Evolutionary conservation across 495 filamentous ascomycete genomes (phyloP).

Genomic region (Trichocladium antarcticum): DNA sequence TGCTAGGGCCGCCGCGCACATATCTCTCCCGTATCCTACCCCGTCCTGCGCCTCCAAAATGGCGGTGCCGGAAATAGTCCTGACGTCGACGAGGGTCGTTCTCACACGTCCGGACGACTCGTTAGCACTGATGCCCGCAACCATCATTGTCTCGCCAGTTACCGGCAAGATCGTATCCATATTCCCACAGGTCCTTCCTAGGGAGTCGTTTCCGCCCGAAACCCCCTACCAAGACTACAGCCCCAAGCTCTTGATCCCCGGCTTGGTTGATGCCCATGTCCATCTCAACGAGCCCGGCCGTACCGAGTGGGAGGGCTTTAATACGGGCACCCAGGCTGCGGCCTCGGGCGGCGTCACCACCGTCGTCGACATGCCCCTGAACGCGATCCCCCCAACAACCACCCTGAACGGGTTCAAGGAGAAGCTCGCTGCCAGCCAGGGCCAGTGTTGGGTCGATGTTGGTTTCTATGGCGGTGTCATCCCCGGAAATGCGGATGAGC

Average conservation of each 20-base stretch:
- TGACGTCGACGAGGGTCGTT: slow-evolving; percentile 74
- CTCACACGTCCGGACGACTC: slow-evolving; percentile 54
- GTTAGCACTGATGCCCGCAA: slow-evolving; percentile 47
- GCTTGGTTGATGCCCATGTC: slow-evolving; percentile 92
- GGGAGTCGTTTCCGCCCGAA: slow-evolving; percentile 56
- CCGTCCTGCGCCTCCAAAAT: slow-evolving; percentile 8
- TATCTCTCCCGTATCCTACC: background rate
- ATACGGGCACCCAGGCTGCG: slow-evolving; percentile 82
- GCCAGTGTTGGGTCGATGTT: slow-evolving; percentile 96
- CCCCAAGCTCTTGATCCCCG: slow-evolving; percentile 78
- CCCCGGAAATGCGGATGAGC: slow-evolving; percentile 72
- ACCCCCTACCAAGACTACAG: slow-evolving; percentile 74
- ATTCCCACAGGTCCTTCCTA: slow-evolving; percentile 59
- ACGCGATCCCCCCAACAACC: slow-evolving; percentile 93
- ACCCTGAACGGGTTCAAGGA: slow-evolving; percentile 70
- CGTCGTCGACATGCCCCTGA: slow-evolving; percentile 95
- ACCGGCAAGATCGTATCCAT: slow-evolving; percentile 81
- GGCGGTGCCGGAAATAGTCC: slow-evolving; percentile 38
- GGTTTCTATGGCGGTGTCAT: slow-evolving; percentile 96
- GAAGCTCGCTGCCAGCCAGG: slow-evolving; percentile 74
- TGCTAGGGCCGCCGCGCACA: too few species aligned
- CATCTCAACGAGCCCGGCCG: slow-evolving; percentile 95
- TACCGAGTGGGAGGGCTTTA: slow-evolving; percentile 98
- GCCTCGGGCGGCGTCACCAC: slow-evolving; percentile 98
- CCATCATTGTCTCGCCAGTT: slow-evolving; percentile 62